Base-by-base conservation (phyloP, 1,284 basidiomycete species). In the Cutaneotrichosporon spelunceum region DNA sequence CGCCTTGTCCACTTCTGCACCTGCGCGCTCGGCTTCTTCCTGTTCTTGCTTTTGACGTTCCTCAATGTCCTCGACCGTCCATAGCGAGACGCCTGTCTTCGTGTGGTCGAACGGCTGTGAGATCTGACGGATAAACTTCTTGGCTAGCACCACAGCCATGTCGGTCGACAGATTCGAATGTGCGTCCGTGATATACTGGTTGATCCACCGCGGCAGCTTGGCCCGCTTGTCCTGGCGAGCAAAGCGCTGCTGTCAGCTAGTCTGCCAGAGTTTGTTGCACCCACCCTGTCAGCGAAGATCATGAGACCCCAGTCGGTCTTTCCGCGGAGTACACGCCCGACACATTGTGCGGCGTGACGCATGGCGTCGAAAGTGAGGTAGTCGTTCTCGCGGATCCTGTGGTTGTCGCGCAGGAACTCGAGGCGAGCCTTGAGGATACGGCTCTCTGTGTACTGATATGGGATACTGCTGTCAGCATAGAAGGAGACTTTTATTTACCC, bases 231-330 rank as follows among this genome's bases (percentile, higher is more conserved):
- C 96, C 27, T 91, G 89, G 59, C 94, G 86, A 11, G 95, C 95
- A 76, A 98, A 99, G 11, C 96, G 89, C 93, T 97, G 73, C 30
- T n/a, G 67, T 63, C 36, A 63, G 39, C 24, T 21, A 7, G 5
- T 19, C 1, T 19, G 23, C 58, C 13, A 8, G 27, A 13, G 59
- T 67, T 1, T 9, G 29, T 7, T 14, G 19, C 8, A 74, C 83
- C 53, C 59, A 91, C 93, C 86, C 94, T 97, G 80, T 99, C 96
- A 0, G 96, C 96, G 79, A 99, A 99, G 16, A 99, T 88, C 96
- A 99, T 99, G 72, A 99, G 80, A 48, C 96, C 96, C 89, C 96
- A 99, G 79, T 99, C 96, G 1, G 95, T 98, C 83, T 99, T 99
- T 68, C 95, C 95, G 60, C 96, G 87, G 76, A 99, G 79, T 27